Conservation (phyloP, 2,329 filamentous ascomycete genomes). For the Exophiala sideris region DNA sequence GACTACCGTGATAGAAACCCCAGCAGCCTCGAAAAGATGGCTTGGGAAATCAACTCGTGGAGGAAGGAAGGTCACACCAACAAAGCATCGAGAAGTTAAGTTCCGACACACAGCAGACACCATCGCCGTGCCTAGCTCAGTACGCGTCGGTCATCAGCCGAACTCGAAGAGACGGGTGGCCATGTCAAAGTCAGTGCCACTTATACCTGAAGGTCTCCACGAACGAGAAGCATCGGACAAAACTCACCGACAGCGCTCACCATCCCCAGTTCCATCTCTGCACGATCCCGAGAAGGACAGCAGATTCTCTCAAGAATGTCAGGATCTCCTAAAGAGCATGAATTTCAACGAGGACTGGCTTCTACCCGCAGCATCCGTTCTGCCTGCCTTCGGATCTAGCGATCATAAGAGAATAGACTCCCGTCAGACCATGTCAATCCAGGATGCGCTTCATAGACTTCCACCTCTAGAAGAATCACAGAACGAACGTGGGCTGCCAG, state of each 20-base stretch:
- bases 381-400: not conserved
- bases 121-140: not conserved
- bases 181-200: not conserved
- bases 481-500: not conserved
- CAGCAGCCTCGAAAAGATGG: constrained; percentile 3
- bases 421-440: constrained; percentile 3
- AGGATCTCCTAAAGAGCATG: constrained; percentile 14
- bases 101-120: not conserved
- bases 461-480: not conserved
- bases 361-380: constrained; percentile 4
- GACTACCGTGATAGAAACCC: constrained; percentile 6
- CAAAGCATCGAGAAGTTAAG: constrained; percentile 8
- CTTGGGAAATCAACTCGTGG: not conserved
- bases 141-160: not conserved
- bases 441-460: constrained; percentile 1
- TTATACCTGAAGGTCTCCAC: not conserved
- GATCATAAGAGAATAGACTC: not conserved
- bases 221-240: not conserved
- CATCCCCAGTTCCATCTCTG: constrained; percentile 19
- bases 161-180: not conserved
- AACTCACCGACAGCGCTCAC: not conserved
- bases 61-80: not conserved
- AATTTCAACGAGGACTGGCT: constrained; percentile 19
- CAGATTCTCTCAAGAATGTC: constrained; percentile 19
- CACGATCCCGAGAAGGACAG: constrained; percentile 21